Percentiles rank a stretch among this genome's conserved stretches.
Evolutionary conservation across 148 eudicot genomes (phyloP).

Genomic region (Silene latifolia): DNA sequence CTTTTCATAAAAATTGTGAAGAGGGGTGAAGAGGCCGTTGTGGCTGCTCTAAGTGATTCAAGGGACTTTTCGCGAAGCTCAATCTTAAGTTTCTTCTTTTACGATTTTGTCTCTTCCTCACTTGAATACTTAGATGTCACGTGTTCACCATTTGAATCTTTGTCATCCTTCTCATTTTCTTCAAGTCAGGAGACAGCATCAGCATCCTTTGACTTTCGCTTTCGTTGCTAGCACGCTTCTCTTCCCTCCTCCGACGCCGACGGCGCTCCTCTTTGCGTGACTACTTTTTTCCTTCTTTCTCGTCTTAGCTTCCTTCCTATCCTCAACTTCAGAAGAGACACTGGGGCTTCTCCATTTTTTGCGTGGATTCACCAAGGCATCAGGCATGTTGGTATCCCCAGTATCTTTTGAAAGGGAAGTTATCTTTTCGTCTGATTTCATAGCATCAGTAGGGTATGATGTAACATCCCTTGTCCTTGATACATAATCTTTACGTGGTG

Average conservation of each 20-base stretch:
- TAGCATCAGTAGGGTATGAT: slow-evolving; percentile 24
- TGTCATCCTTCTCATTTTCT: slow-evolving; percentile 36
- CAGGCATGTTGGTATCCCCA: slow-evolving; percentile 33
- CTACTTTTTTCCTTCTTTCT: slow-evolving; percentile 76
- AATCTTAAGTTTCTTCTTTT: slow-evolving; percentile 81
- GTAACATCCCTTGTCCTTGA: slow-evolving; percentile 24
- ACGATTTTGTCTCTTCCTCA: slow-evolving; percentile 55
- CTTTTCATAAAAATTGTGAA: too few species aligned
- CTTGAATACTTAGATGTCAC: slow-evolving; percentile 34
- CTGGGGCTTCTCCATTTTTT: slow-evolving; percentile 40
- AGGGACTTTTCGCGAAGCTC: slow-evolving; percentile 91
- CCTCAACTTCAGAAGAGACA: slow-evolving; percentile 52
- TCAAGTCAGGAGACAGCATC: slow-evolving; percentile 52
- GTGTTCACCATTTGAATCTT: slow-evolving; percentile 47
- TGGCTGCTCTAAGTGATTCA: slow-evolving; percentile 82
- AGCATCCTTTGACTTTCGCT: slow-evolving; percentile 48
- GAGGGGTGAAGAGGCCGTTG: too few species aligned
- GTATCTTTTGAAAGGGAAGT: slow-evolving; percentile 31
- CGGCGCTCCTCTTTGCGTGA: slow-evolving; percentile 76
- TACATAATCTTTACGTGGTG: slow-evolving; percentile 27
- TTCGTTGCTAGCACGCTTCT: slow-evolving; percentile 62
- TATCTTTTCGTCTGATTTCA: slow-evolving; percentile 36
- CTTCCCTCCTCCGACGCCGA: slow-evolving; percentile 64
- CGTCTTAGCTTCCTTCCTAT: slow-evolving; percentile 72
- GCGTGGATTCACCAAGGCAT: slow-evolving; percentile 27